Conservation (phyloP, 257 asterid genomes). For the Thymus quinquecostatus region DNA sequence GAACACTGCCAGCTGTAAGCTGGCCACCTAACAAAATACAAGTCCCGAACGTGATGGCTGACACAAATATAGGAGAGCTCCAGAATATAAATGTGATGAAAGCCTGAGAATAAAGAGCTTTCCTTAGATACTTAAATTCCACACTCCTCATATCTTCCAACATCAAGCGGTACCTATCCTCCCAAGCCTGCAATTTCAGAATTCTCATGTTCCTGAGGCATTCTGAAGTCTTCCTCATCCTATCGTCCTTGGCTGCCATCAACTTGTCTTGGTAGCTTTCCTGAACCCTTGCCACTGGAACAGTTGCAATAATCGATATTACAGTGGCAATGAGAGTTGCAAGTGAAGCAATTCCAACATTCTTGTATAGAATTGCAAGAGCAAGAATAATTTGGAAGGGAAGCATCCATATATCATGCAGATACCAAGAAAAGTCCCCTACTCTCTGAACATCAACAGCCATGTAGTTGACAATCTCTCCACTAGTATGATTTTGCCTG, state of each 20-base stretch:
- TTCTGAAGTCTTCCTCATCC: conserved; percentile 60
- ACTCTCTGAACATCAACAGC: conserved; percentile 61
- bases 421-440: conserved; percentile 62
- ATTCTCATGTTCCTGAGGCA: conserved; percentile 60
- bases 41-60: conserved; percentile 52
- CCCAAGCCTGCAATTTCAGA: conserved; percentile 63
- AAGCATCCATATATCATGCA: conserved; percentile 60
- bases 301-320: conserved; percentile 53
- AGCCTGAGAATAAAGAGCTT: conserved; percentile 57
- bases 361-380: conserved; percentile 52
- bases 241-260: conserved; percentile 55
- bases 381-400: conserved; percentile 56
- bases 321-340: conserved; percentile 58
- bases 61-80: conserved; percentile 62
- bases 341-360: conserved; percentile 54
- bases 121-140: conserved; percentile 51
- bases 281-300: conserved; percentile 55
- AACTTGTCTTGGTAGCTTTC: conserved; percentile 54
- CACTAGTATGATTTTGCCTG: conserved; percentile 51
- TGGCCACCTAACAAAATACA: conserved; percentile 54
- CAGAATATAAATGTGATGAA: conserved; percentile 56
- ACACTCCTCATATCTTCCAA: conserved; percentile 50
- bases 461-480: conserved; percentile 63
- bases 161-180: conserved; percentile 46
- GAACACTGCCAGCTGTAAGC: conserved; percentile 59